phyloP scores from a whole-genome alignment of 495 filamentous ascomycete genomes.

The Alectoria sarmentosa region DNA sequence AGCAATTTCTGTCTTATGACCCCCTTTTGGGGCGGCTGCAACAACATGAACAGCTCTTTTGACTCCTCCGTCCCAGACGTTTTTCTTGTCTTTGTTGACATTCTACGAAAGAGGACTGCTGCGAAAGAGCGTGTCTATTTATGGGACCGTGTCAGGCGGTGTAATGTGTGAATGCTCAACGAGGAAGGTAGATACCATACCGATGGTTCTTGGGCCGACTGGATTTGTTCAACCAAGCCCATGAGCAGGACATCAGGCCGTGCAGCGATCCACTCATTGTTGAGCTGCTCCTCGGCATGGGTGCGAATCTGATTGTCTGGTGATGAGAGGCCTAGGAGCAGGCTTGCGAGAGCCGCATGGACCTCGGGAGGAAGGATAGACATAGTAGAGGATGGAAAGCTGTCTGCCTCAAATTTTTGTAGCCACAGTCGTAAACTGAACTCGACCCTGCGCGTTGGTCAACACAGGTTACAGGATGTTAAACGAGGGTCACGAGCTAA shows the following conservation, averaged over 20 bases:
- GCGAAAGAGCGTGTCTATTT: slow-evolving; percentile 78
- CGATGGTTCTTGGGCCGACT: slow-evolving; percentile 56
- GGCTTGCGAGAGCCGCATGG: slow-evolving; percentile 72
- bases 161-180: background rate
- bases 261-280: slow-evolving; percentile 75
- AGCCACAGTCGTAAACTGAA: no score
- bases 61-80: slow-evolving; percentile 58
- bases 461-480: background rate
- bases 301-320: slow-evolving; percentile 78
- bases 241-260: slow-evolving; percentile 83
- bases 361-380: slow-evolving; percentile 76
- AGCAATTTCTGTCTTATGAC: slow-evolving; percentile 79
- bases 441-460: slow-evolving; percentile 5
- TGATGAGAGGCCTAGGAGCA: slow-evolving; percentile 81
- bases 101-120: slow-evolving; percentile 89
- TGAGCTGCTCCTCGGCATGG: slow-evolving; percentile 82
- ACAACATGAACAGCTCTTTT: slow-evolving; percentile 74
- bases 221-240: slow-evolving; percentile 89
- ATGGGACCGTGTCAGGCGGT: slow-evolving; percentile 11
- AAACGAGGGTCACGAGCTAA: background rate
- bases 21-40: slow-evolving; percentile 60
- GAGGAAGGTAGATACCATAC: slow-evolving; percentile 27
- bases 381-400: slow-evolving; percentile 47
- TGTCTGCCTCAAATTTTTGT: background rate
- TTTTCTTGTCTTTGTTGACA: slow-evolving; percentile 81